Base-by-base conservation (phyloP, 1,284 basidiomycete genomes). In the Sphagnurus paluster region DNA sequence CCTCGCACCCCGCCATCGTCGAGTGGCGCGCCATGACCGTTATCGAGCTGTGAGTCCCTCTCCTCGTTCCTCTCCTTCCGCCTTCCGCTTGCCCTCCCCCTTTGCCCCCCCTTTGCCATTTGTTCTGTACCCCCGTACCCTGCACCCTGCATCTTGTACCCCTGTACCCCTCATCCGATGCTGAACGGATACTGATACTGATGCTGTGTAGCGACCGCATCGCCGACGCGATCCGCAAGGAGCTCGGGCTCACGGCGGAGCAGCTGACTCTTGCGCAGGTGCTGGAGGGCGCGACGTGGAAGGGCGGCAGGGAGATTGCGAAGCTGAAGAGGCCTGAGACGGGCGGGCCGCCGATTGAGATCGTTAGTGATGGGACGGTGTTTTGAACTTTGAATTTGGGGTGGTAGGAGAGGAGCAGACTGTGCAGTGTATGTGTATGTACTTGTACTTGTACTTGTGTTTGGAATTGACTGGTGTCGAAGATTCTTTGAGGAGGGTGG, bases 11-110 rank as follows among this genome's bases (percentile, higher is more conserved):
- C 0, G 93, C 93, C 4, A 85, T 98, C 42, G 84, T 98, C 32
- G 95, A 98, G 69, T 97, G 95, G 94, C 75, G 96, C 43, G 93
- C 94, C 0, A 78, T 97, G 75, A 98, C 95, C 0, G 90, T 98
- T 29, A 87, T 97, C 49, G 82, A 88, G 59, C 75, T 98, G 91
- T 93, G 59, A 57, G 86, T 74, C 26, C 28, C 39, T 21, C 33
- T 28, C 29, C n/a, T n/a, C 16, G 7, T n/a, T 32, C 29, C 13
- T 14, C 16, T 6, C n/a, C 13, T 32, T n/a, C 11, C n/a, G 4
- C 11, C n/a, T n/a, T n/a, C n/a, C n/a, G n/a, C n/a, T n/a, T n/a
- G n/a, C n/a, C n/a, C n/a, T n/a, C n/a, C n/a, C n/a, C n/a, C n/a
- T n/a, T n/a, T n/a, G n/a, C n/a, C n/a, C n/a, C n/a, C n/a, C n/a